Base-by-base conservation (phyloP, 768 basidiomycete species). In the Mycena maculata region DNA sequence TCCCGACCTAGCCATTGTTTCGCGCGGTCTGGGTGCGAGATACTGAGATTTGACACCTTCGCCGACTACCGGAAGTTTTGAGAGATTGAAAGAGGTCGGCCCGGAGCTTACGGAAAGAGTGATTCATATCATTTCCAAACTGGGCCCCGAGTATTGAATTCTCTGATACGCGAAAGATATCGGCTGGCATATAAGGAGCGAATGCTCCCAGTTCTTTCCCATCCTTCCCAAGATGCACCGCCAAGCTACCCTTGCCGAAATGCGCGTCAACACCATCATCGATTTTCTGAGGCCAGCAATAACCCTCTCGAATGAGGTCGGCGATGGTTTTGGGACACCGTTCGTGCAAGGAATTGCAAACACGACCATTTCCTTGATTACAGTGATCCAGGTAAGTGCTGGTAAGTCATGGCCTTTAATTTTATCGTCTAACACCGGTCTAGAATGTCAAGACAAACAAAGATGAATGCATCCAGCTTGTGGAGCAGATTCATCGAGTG, bases 371-470 rank as follows among this genome's bases (percentile, higher is more conserved):
- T 25, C 55, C 1, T 31, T 57, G 20, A 57, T 57, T 12, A 30
- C 38, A 16, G 27, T 18, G 11, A 20, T 57, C 7, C 55, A 57
- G 41, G 55, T 57, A 44, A 25, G n/a, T 57, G 15, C n/a, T n/a
- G 1, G 4, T 11, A 44, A 12, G 20, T 47, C 12, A 13, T n/a
- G n/a, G n/a, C n/a, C n/a, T 47, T 27, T 47, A 15, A 12, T 47
- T 13, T 25, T 8, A 15, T 22, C 3, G 20, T 38, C 8, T 25
- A 4, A 12, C 11, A 23, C n/a, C n/a, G 16, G 28, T 18, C 3
- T 25, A 57, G 56, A 45, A 57, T 45, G 44, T 45, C 13, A 57
- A 57, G 22, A 20, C 15, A 15, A 57, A 57, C 3, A 57, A 45
- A 23, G 22, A 23, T 4, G 42, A 57, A 44, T 57, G 42, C 45